These are phyloP conservation scores for Cunninghamia lanceolata DNA, from an alignment of 75 land plant genomes.

Conservation along the genomic window DNA sequence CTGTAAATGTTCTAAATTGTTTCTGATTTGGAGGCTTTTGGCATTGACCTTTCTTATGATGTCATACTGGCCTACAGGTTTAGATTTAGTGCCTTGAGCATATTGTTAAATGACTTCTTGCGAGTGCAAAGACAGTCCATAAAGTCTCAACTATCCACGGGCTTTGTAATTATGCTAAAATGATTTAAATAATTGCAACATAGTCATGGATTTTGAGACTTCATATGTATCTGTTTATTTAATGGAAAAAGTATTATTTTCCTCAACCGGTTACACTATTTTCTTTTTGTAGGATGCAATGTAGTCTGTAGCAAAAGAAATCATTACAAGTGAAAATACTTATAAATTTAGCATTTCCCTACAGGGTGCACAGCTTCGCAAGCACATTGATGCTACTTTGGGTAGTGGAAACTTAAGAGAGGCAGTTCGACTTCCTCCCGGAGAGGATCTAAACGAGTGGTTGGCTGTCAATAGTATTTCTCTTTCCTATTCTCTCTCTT, in stretches of 20 bases:
- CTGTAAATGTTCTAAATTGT: neutral
- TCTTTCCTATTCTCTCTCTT: slow-evolving; percentile 16
- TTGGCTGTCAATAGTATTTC: slow-evolving; percentile 80
- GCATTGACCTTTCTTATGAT: neutral
- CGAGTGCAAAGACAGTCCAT: neutral
- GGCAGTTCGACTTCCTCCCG: slow-evolving; percentile 97
- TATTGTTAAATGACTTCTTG: neutral
- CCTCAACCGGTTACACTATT: neutral
- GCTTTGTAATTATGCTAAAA: neutral
- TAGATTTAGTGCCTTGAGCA: neutral
- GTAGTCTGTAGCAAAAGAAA: neutral
- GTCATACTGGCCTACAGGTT: neutral
- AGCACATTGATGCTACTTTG: slow-evolving; percentile 92
- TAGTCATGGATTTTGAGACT: neutral
- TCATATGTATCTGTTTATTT: neutral
- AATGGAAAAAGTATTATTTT: slow-evolving; percentile 3
- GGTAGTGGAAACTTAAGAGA: slow-evolving; percentile 96
- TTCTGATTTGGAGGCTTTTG: neutral
- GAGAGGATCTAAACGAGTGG: slow-evolving; percentile 90
- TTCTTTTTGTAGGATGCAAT: neutral
- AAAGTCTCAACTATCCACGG: neutral
- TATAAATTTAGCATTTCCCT: slow-evolving; percentile 8
- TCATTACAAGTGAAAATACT: slow-evolving; percentile 5
- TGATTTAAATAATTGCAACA: neutral
- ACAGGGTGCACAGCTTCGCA: slow-evolving; percentile 91